phyloP scores from a whole-genome alignment of 164 flowering plant species.

The Vitis riparia region DNA sequence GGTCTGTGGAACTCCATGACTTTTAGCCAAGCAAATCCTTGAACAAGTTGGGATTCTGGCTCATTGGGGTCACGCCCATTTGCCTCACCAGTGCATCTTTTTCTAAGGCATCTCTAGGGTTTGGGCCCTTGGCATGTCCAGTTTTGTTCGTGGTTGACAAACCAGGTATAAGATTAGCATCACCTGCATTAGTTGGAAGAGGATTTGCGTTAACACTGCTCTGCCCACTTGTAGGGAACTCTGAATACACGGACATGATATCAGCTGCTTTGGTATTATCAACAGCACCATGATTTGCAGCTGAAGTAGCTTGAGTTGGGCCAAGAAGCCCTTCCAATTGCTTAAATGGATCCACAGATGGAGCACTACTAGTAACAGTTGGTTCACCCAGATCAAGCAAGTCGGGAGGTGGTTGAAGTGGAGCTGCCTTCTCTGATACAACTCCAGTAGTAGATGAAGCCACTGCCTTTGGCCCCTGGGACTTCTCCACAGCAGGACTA shows the following conservation, averaged over 20 bases:
- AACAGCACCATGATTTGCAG: slow-evolving; percentile 19
- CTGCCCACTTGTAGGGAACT: slow-evolving; percentile 31
- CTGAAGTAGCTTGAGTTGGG: slow-evolving; percentile 26
- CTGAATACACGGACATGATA: slow-evolving; percentile 53
- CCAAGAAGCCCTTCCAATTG: slow-evolving; percentile 89
- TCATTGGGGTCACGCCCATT: slow-evolving; percentile 85
- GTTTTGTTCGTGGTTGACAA: slow-evolving; percentile 22
- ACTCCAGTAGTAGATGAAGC: slow-evolving; percentile 19
- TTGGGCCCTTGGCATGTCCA: slow-evolving; percentile 65
- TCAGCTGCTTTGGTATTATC: slow-evolving; percentile 40
- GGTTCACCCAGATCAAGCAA: slow-evolving; percentile 86
- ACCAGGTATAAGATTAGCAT: slow-evolving; percentile 27
- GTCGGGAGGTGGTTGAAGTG: slow-evolving; percentile 70
- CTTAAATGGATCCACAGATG: slow-evolving; percentile 72
- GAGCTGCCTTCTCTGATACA: slow-evolving; percentile 29
- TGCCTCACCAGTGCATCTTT: slow-evolving; percentile 93
- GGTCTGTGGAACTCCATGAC: background rate
- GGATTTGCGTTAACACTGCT: slow-evolving; percentile 14
- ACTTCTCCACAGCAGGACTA: slow-evolving; percentile 33
- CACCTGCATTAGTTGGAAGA: slow-evolving; percentile 14
- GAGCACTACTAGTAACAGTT: slow-evolving; percentile 23
- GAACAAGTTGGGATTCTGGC: slow-evolving; percentile 87
- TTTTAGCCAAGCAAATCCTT: slow-evolving; percentile 81
- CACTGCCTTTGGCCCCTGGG: slow-evolving; percentile 25
- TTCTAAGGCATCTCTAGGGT: slow-evolving; percentile 58